Evolutionary conservation across 192 early-diverging fungal species (phyloP).

Genomic region (Coemansia sp.): DNA sequence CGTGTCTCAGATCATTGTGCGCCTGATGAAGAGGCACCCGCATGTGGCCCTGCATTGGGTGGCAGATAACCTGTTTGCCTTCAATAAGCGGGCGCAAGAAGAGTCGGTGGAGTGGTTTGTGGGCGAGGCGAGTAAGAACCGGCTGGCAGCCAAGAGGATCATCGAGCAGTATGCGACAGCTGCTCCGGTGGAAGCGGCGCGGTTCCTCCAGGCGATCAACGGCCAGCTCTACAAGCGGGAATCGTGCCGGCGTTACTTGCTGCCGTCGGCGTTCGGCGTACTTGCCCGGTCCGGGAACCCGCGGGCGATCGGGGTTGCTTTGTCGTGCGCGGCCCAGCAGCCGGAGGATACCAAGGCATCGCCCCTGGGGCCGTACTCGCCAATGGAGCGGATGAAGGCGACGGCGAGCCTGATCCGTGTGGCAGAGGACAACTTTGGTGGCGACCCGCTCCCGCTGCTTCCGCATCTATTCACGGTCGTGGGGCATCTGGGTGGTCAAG

Average conservation of each 20-base stretch:
- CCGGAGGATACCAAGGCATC: too few species aligned
- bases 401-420: conserved; percentile 4
- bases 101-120: conserved; percentile 13
- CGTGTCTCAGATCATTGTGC: neutral
- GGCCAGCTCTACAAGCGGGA: conserved; percentile 16
- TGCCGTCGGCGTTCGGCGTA: conserved; percentile 7
- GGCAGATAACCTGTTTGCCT: conserved; percentile 1
- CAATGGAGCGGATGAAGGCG: conserved; percentile 4
- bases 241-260: conserved; percentile 8
- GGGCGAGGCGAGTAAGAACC: too few species aligned
- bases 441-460: conserved; percentile 3
- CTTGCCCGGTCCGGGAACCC: neutral
- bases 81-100: conserved; percentile 10
- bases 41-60: conserved; percentile 8
- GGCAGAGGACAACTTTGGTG: neutral
- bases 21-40: neutral
- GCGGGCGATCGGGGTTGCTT: conserved; percentile 17
- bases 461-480: conserved; percentile 19
- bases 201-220: conserved; percentile 14
- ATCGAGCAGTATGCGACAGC: conserved; percentile 2
- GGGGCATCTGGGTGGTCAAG: conserved; percentile 5
- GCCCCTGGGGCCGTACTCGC: conserved; percentile 18
- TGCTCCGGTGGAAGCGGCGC: conserved; percentile 5
- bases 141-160: neutral
- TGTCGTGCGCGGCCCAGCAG: conserved; percentile 10